These are phyloP conservation scores for Dactylellina cionopaga DNA, from an alignment of 2,329 filamentous ascomycete species.

Conservation along the genomic window DNA sequence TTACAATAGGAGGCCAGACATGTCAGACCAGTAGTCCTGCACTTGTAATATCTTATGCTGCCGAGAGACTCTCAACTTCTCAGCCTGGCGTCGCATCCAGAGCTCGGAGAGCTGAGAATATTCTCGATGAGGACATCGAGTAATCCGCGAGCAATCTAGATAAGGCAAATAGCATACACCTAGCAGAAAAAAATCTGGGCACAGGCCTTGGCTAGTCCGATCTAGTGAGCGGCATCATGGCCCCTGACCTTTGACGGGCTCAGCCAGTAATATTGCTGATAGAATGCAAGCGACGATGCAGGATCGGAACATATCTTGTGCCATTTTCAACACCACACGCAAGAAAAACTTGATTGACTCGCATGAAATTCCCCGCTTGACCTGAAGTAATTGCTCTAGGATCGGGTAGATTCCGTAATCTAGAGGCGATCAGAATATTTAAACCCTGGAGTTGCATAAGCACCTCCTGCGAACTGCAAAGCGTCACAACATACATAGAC, in stretches of 20 bases:
- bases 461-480: not conserved
- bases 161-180: not conserved
- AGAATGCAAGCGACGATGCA: not conserved
- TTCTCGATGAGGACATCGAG: too few relatives aligned
- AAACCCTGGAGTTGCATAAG: not conserved
- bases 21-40: constrained; percentile 8
- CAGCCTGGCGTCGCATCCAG: not conserved
- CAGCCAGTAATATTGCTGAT: too few relatives aligned
- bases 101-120: not conserved
- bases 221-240: not conserved
- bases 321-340: not conserved
- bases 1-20: not conserved
- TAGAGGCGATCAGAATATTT: not conserved
- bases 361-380: constrained; percentile 1
- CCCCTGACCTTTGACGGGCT: too few relatives aligned
- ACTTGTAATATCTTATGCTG: constrained; percentile 6
- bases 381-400: too few relatives aligned
- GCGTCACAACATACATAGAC: not conserved
- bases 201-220: constrained; percentile 1
- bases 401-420: too few relatives aligned
- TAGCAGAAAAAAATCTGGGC: not conserved
- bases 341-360: constrained; percentile 29
- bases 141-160: too few relatives aligned
- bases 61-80: not conserved
- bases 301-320: constrained; percentile 1